Evolutionary conservation across 1,284 basidiomycete species (phyloP).

Genomic region (Ganoderma sinense): DNA sequence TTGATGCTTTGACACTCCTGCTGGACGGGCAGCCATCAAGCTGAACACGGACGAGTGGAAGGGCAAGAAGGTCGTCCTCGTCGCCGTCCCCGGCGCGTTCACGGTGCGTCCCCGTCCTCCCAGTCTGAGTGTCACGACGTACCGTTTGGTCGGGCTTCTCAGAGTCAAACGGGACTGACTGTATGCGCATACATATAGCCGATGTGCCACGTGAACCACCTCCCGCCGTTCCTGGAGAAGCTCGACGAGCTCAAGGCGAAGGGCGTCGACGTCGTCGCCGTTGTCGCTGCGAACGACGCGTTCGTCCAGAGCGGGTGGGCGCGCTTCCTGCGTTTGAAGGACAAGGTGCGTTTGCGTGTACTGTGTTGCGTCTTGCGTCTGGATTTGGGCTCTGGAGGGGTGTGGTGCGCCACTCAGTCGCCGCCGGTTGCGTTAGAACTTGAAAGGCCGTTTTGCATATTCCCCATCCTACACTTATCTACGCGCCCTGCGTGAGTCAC

Average conservation of each 20-base stretch:
- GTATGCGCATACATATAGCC: slow-evolving; percentile 51
- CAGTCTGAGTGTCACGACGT: not conserved
- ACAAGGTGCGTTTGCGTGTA: slow-evolving; percentile 56
- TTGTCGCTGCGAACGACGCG: slow-evolving; percentile 78
- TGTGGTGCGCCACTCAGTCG: too few relatives aligned
- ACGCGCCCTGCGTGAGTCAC: too few relatives aligned
- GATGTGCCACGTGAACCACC: slow-evolving; percentile 76
- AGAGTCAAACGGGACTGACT: not conserved
- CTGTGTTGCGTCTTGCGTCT: not conserved
- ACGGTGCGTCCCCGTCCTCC: slow-evolving; percentile 56
- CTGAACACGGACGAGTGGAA: slow-evolving; percentile 75
- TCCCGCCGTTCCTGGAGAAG: slow-evolving; percentile 74
- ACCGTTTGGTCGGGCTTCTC: not conserved
- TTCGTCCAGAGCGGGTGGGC: slow-evolving; percentile 85
- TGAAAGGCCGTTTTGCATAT: not conserved
- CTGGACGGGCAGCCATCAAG: slow-evolving; percentile 49
- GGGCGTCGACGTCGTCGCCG: slow-evolving; percentile 76
- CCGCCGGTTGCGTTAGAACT: too few relatives aligned
- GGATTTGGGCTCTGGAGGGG: too few relatives aligned
- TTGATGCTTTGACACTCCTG: too few relatives aligned
- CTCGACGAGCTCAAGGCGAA: slow-evolving; percentile 76
- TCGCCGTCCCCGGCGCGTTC: slow-evolving; percentile 83
- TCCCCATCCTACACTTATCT: too few relatives aligned
- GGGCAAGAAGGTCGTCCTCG: slow-evolving; percentile 84
- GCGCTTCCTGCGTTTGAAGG: slow-evolving; percentile 70